phyloP scores from a whole-genome alignment of 225 moss, liverwort and hornwort genomes.

The Takakia lepidozioides region DNA sequence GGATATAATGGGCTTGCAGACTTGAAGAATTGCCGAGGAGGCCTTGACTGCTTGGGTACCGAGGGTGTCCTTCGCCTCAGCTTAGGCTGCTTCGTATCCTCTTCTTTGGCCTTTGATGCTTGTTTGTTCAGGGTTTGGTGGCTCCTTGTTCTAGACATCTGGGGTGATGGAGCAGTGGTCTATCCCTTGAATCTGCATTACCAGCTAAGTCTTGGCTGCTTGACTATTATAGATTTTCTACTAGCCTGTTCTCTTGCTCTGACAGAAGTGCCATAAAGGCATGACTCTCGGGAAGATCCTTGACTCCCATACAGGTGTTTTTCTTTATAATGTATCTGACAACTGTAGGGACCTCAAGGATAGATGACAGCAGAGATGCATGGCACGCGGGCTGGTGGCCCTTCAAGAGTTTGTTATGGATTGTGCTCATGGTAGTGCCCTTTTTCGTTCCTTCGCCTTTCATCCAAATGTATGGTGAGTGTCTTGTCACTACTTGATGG shows the following conservation, averaged over 20 bases:
- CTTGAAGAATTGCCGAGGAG: slow-evolving; percentile 31
- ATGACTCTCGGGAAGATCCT: slow-evolving; percentile 13
- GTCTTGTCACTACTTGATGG: background rate
- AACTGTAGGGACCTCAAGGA: slow-evolving; percentile 75
- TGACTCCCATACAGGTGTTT: slow-evolving; percentile 54
- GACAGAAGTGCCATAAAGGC: no score
- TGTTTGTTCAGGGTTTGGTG: no score
- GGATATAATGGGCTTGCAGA: slow-evolving; percentile 15
- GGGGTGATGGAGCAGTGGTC: no score
- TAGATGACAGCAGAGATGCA: slow-evolving; percentile 70
- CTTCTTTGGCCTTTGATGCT: no score
- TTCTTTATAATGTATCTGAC: slow-evolving; percentile 94
- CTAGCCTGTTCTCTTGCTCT: no score
- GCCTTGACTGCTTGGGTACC: slow-evolving; percentile 22
- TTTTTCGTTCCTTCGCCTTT: slow-evolving; percentile 86
- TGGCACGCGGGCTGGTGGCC: slow-evolving; percentile 99
- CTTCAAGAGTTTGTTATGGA: slow-evolving; percentile 58
- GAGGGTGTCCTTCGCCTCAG: slow-evolving; percentile 51
- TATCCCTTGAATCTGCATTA: no score
- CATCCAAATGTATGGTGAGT: slow-evolving; percentile 83
- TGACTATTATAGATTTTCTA: no score
- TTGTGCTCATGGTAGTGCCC: slow-evolving; percentile 61
- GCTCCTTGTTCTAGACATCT: no score
- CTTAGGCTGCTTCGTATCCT: slow-evolving; percentile 40
- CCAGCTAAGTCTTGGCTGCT: no score